A percentile compares a stretch with the other conserved stretches of the same genome.
Conservation (phyloP, 768 basidiomycete genomes). For the Pisolithus orientalis region DNA sequence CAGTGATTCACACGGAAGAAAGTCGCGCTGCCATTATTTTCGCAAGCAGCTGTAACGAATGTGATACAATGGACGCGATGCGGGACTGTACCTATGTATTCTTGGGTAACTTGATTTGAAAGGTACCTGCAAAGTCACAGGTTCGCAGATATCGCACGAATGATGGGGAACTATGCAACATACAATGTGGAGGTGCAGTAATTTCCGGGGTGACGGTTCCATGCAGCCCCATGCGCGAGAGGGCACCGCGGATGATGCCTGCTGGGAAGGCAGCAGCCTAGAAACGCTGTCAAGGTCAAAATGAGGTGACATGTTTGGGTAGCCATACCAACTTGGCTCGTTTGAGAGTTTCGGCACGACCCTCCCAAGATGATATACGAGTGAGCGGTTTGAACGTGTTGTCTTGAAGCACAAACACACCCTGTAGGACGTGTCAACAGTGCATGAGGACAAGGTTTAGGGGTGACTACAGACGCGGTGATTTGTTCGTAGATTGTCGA, state of each 20-base stretch:
- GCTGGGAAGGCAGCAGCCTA: conserved; percentile 80
- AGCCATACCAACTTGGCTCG: conserved; percentile 63
- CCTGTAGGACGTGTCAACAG: conserved; percentile 38
- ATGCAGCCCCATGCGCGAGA: conserved; percentile 70
- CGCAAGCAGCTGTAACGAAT: background rate
- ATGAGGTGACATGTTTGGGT: background rate
- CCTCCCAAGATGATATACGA: conserved; percentile 76
- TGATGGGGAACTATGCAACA: conserved; percentile 13
- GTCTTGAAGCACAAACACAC: conserved; percentile 91
- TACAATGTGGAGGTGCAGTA: conserved; percentile 81
- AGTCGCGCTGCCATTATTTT: too few species aligned
- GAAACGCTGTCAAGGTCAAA: background rate
- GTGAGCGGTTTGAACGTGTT: conserved; percentile 82
- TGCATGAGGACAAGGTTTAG: background rate
- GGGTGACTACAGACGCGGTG: conserved; percentile 58
- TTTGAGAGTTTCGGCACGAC: conserved; percentile 64
- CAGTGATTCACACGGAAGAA: background rate
- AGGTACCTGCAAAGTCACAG: conserved; percentile 51
- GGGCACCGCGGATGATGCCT: conserved; percentile 79
- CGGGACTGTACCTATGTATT: conserved; percentile 31
- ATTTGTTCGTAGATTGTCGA: conserved; percentile 92
- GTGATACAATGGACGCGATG: background rate
- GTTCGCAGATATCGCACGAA: background rate
- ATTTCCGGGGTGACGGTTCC: conserved; percentile 76
- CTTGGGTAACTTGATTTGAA: conserved; percentile 77